Evolutionary conservation across 2,329 filamentous ascomycete species (phyloP).

Genomic region (Fusarium sp.): DNA sequence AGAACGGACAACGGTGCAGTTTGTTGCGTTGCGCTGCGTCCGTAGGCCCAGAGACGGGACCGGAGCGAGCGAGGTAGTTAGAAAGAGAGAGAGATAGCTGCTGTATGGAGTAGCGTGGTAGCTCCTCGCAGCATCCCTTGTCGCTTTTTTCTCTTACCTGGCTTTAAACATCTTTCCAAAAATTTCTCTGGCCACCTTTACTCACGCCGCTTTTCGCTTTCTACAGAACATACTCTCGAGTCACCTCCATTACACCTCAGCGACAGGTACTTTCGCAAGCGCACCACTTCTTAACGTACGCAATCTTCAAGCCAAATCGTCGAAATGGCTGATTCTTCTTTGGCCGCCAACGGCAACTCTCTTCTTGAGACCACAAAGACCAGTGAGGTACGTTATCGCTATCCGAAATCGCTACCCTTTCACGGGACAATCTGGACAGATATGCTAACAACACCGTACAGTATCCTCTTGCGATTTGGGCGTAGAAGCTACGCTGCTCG

Average conservation of each 20-base stretch:
- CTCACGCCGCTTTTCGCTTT: slow-evolving; percentile 41
- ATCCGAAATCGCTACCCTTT: slow-evolving; percentile 13
- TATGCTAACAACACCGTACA: slow-evolving; percentile 38
- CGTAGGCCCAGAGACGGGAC: slow-evolving; percentile 30
- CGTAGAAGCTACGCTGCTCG: slow-evolving; percentile 3
- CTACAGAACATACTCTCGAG: slow-evolving; percentile 33
- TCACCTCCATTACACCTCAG: slow-evolving; percentile 14
- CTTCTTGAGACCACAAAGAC: slow-evolving; percentile 60
- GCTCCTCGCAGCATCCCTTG: slow-evolving; percentile 28
- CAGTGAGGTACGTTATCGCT: slow-evolving; percentile 61
- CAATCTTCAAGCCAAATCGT: slow-evolving; percentile 40
- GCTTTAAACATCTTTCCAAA: slow-evolving; percentile 26
- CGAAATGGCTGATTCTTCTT: slow-evolving; percentile 47
- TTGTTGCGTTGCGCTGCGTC: slow-evolving; percentile 2
- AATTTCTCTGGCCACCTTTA: slow-evolving; percentile 45
- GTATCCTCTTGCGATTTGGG: slow-evolving; percentile 19
- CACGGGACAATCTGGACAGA: slow-evolving; percentile 26
- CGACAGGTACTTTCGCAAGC: slow-evolving; percentile 24
- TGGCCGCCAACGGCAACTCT: slow-evolving; percentile 59
- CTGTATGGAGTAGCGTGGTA: neutral
- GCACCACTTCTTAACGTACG: slow-evolving; percentile 15
- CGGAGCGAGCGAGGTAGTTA: slow-evolving; percentile 17
- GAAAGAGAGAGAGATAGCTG: slow-evolving; percentile 24
- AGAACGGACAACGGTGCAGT: slow-evolving; percentile 7
- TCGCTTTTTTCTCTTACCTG: slow-evolving; percentile 20